Evolutionary conservation across 1,284 basidiomycete species (phyloP), one percentile per base, ranked within the genome.

Genomic region (Leccinum laetum): DNA sequence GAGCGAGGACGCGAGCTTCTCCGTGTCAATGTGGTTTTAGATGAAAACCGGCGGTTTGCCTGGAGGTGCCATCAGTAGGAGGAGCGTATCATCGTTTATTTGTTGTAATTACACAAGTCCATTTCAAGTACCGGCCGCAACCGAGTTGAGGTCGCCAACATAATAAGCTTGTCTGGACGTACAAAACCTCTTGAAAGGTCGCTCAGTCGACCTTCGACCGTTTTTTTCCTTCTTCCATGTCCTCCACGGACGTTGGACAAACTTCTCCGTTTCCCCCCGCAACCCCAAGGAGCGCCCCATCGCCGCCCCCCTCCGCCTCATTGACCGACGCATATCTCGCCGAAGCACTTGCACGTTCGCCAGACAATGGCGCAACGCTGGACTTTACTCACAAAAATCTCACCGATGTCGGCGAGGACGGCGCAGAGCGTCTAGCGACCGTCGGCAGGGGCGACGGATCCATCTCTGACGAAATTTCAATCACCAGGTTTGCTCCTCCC

Each of bases 11-110:
- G 84, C 80, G 35, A 92, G 91, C 76, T 88, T 91, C 72, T 93
- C 91, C 35, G 82, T 93, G 37, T 93, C 91, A 21, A 89, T 92
- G 84, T 93, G 91, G 91, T 93, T 92, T 75, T 93, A 76, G 65
- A 76, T 76, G 73, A 75, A 74, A 71, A 64, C 66, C 65, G 65
- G 63, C 69, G 69, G 59, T 72, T 61, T 70, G 61, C 65, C 73
- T 72, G 73, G 61, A 35, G 67, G 73, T 70, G 24, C 37, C 37
- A 39, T 39, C 37, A 39, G 37, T 39, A 52, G 4, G 57, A 56
- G 4, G 57, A 56, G 18, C 44, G 52, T 21, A 65, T 69, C 64
- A 39, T n/a, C 32, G 67, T 58, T 61, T 69, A 29, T 67, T 46
- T 49, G 46, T 49, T 49, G 46, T 49, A 41, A 37, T 41, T 41